Evolutionary conservation across 257 asterid species (phyloP).

Genomic region (Handroanthus guayacan): DNA sequence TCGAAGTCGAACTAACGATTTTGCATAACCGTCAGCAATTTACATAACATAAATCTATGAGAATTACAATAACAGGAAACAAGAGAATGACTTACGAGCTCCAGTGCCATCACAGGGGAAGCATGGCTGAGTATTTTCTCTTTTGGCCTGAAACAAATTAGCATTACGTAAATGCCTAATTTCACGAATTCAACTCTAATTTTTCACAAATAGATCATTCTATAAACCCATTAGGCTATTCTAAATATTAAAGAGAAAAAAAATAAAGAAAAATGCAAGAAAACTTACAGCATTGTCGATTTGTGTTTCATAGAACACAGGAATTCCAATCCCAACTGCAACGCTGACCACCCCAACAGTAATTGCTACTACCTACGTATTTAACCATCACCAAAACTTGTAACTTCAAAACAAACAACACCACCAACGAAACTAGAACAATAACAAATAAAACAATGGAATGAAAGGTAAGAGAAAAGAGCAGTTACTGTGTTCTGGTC

Average conservation of each 20-base stretch:
- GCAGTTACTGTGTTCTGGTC: slow-evolving; percentile 80
- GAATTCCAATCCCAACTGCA: slow-evolving; percentile 93
- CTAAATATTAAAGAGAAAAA: neutral
- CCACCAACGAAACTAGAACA: neutral
- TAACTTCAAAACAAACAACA: neutral
- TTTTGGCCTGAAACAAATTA: slow-evolving; percentile 69
- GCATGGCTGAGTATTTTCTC: slow-evolving; percentile 94
- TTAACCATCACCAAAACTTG: slow-evolving; percentile 22
- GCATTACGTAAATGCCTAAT: neutral
- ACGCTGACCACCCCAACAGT: slow-evolving; percentile 83
- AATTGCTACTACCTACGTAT: slow-evolving; percentile 73
- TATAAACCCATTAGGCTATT: neutral
- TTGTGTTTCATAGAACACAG: slow-evolving; percentile 87
- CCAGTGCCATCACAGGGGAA: slow-evolving; percentile 94
- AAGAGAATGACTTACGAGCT: slow-evolving; percentile 73
- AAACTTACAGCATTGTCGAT: slow-evolving; percentile 81
- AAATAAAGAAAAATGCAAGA: neutral
- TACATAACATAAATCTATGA: neutral
- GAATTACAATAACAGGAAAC: neutral
- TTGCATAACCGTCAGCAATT: neutral
- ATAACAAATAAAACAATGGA: neutral
- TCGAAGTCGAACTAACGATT: neutral
- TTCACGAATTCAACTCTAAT: slow-evolving; percentile 4
- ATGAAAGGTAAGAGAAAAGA: neutral
- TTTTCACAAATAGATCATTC: neutral